Evolutionary conservation across 495 filamentous ascomycete species (phyloP).

Genomic region (Neurospora sp.): DNA sequence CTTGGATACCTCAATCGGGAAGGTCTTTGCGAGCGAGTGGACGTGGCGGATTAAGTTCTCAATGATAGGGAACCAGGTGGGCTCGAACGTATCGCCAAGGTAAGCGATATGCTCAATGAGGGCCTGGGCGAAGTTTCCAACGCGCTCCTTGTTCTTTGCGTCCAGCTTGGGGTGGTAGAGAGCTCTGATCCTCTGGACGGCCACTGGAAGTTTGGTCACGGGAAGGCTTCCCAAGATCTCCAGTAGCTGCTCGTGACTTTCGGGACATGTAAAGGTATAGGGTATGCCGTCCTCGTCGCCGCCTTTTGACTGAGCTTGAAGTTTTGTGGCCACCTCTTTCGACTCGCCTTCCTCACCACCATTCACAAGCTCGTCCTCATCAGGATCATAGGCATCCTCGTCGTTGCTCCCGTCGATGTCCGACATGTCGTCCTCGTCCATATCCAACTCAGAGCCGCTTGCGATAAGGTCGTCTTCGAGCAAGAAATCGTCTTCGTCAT

Average conservation of each 20-base stretch:
- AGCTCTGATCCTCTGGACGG: slow-evolving; percentile 82
- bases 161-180: slow-evolving; percentile 82
- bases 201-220: slow-evolving; percentile 55
- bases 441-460: slow-evolving; percentile 53
- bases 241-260: slow-evolving; percentile 64
- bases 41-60: slow-evolving; percentile 34
- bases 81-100: slow-evolving; percentile 40
- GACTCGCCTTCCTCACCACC: slow-evolving; percentile 46
- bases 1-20: slow-evolving; percentile 63
- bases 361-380: slow-evolving; percentile 61
- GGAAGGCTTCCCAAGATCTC: slow-evolving; percentile 49
- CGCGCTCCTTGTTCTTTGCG: slow-evolving; percentile 71
- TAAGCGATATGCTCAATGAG: slow-evolving; percentile 73
- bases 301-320: slow-evolving; percentile 16
- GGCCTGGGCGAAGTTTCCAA: slow-evolving; percentile 60
- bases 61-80: slow-evolving; percentile 27
- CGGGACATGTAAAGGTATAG: slow-evolving; percentile 77
- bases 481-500: slow-evolving; percentile 88
- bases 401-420: slow-evolving; percentile 45
- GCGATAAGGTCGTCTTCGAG: slow-evolving; percentile 80
- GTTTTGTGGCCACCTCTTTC: slow-evolving; percentile 34
- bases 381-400: slow-evolving; percentile 25
- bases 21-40: slow-evolving; percentile 69
- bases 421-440: slow-evolving; percentile 42
- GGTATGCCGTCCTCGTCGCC: slow-evolving; percentile 47